phyloP scores from a whole-genome alignment of 1,284 basidiomycete genomes.

The Acaromyces ingoldii region DNA sequence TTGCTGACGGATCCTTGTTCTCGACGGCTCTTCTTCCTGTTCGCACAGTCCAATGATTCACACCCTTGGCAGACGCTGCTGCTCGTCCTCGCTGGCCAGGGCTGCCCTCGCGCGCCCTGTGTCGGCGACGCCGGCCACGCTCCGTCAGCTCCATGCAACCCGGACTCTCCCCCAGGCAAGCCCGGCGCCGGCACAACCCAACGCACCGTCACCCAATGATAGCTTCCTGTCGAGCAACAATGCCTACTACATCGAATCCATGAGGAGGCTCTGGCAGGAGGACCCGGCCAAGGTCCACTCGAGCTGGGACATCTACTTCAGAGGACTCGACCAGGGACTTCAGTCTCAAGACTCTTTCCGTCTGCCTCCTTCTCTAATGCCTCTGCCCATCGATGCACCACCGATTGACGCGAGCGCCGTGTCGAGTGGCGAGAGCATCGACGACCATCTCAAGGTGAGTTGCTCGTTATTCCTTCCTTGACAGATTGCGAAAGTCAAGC shows the following conservation, averaged over 20 bases:
- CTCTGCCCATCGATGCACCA: slow-evolving; percentile 73
- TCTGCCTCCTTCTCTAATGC: slow-evolving; percentile 65
- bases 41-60: too few species aligned
- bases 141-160: not conserved
- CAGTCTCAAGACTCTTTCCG: slow-evolving; percentile 77
- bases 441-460: slow-evolving; percentile 85
- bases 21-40: too few species aligned
- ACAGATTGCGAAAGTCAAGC: too few species aligned
- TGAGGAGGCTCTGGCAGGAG: slow-evolving; percentile 52
- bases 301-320: slow-evolving; percentile 94
- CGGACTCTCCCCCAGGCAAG: not conserved
- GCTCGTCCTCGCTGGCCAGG: too few species aligned
- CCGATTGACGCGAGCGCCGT: slow-evolving; percentile 62
- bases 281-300: slow-evolving; percentile 85
- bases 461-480: too few species aligned
- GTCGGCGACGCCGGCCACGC: not conserved
- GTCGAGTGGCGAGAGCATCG: slow-evolving; percentile 65
- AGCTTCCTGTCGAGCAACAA: slow-evolving; percentile 63
- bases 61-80: too few species aligned
- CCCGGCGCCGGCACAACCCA: slow-evolving; percentile 1
- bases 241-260: slow-evolving; percentile 88
- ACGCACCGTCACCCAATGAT: slow-evolving; percentile 7
- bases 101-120: too few species aligned
- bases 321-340: slow-evolving; percentile 83
- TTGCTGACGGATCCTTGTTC: too few species aligned